Conservation (phyloP, 441 rosid genomes). For the Croton setiger region DNA sequence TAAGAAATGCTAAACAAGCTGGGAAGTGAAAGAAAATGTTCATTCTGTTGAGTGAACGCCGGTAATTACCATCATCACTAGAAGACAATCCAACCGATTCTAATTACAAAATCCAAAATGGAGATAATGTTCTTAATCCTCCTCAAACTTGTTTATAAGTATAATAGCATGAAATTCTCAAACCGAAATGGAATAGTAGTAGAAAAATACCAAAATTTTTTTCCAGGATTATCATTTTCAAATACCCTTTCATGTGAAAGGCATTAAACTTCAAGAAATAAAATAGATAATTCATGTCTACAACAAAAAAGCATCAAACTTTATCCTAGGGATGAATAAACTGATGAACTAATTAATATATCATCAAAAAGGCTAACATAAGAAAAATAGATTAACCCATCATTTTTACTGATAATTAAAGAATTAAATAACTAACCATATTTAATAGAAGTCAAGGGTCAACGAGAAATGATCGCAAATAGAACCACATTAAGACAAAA, state of each 20-base stretch:
- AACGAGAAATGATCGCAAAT: slow-evolving; percentile 1
- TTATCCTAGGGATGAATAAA: not conserved
- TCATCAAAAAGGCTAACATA: not conserved
- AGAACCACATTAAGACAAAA: not conserved
- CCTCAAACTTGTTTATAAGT: not conserved
- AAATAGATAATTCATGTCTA: not conserved
- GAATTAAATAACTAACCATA: not conserved
- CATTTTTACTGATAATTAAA: not conserved
- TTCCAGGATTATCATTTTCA: not conserved
- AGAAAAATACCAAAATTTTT: not conserved
- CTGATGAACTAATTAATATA: not conserved
- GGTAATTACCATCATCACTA: not conserved
- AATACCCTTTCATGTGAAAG: not conserved
- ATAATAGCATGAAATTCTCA: not conserved
- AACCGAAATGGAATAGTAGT: not conserved
- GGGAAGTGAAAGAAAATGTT: not conserved
- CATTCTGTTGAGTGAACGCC: not conserved
- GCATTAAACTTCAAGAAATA: not conserved
- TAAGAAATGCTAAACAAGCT: not conserved
- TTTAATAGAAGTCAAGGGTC: slow-evolving; percentile 16
- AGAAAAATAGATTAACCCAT: not conserved
- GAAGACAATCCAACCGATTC: not conserved
- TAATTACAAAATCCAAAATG: not conserved
- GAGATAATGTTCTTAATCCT: not conserved
- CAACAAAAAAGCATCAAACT: not conserved